Base-by-base conservation (phyloP, 2,329 filamentous ascomycete species). In the Phaeomoniella chlamydospora region DNA sequence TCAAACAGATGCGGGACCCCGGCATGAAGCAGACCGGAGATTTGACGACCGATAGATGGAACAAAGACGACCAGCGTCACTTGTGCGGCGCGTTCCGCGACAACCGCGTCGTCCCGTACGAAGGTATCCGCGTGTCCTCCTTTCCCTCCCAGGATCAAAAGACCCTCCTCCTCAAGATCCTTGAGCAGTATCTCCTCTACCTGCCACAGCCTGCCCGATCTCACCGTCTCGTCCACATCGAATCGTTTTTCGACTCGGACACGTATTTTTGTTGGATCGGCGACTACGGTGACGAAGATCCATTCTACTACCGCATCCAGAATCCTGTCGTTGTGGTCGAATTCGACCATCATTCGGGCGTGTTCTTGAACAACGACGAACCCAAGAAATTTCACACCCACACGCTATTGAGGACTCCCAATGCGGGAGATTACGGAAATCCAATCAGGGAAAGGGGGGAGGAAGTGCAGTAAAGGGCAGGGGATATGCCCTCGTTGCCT, bases 251-350 rank as follows among this genome's bases (percentile, higher is more conserved):
- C n/a, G 72, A 79, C 38, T 47, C 58, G n/a, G 78, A 86, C 61
- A 87, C 80, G 4, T 81, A 82, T 49, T 87, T 84, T 50, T 72
- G 70, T 50, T 88, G 82, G 80, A 86, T 87, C 37, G 82, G 82
- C 3, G 74, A 72, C 0, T 80, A 62, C 41, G 72, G 65, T 0
- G 65, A 81, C 35, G 56, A 70, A 0, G 80, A 86, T 51, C 63
- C 81, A 0, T 88, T 83, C 48, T 88, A 87, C 54, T 88, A 77
- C 48, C 68, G 82, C 0, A 68, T 88, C 3, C 81, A 88, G 55
- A 84, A 73, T 43, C 80, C 80, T 0, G 80, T 87, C 0, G 62
- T 84, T 0, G 60, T 87, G 2, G 62, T 79, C 35, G 82, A 88
- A 62, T 82, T 88, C 47, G 82, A 87, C 47, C 79, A 85, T 49